Conservation (phyloP, 2,329 filamentous ascomycete genomes). For the Capronia coronata region DNA sequence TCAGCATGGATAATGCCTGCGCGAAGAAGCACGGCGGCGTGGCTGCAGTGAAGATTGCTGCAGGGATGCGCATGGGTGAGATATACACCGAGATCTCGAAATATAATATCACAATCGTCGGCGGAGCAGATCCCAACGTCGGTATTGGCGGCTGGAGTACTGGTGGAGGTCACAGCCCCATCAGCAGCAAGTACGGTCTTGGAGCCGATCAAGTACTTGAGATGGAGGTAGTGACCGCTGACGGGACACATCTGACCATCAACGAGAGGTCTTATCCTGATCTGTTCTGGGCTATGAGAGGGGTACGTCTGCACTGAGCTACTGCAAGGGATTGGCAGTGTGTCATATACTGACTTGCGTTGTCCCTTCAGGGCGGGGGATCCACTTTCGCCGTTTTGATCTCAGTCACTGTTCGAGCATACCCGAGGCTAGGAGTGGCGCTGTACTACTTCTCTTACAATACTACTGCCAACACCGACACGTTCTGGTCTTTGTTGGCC, state of each 20-base stretch:
- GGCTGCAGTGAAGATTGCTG: conserved; percentile 30
- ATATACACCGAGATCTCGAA: conserved; percentile 30
- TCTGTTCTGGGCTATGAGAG: conserved; percentile 47
- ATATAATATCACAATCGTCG: conserved; percentile 31
- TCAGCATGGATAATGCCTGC: too few relatives aligned
- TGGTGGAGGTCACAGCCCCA: conserved; percentile 31
- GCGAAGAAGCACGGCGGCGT: conserved; percentile 31
- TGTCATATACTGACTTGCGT: too few relatives aligned
- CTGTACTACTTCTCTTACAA: too few relatives aligned
- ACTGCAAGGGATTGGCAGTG: too few relatives aligned
- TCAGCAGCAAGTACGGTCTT: conserved; percentile 29
- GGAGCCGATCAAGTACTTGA: conserved; percentile 30
- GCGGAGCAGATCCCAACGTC: conserved; percentile 28
- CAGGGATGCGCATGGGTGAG: conserved; percentile 33
- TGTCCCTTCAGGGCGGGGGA: too few relatives aligned
- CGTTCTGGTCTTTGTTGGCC: too few relatives aligned
- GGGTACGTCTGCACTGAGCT: too few relatives aligned
- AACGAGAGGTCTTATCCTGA: conserved; percentile 30
- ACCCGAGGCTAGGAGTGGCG: too few relatives aligned
- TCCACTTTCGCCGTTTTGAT: too few relatives aligned
- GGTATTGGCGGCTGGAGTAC: conserved; percentile 30
- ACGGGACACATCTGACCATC: conserved; percentile 22
- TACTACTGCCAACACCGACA: too few relatives aligned
- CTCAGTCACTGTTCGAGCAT: too few relatives aligned
- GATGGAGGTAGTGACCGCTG: conserved; percentile 27